Base-by-base conservation (phyloP, 306 rosid species). In the Elaeagnus macrophylla region DNA sequence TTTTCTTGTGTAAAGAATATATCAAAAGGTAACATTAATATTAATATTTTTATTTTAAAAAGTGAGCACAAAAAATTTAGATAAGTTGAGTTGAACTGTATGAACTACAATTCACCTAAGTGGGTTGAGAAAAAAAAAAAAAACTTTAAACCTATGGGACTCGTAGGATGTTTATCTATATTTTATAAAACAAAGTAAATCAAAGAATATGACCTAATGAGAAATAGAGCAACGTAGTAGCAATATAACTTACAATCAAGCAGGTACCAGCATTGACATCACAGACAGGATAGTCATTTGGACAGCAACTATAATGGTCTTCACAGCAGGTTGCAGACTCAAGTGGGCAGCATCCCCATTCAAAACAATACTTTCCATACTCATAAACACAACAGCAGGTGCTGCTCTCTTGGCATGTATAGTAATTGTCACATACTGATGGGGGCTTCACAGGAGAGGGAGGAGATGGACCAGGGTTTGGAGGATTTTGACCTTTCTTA, bases 291-390 rank as follows among this genome's bases (percentile, higher is more conserved):
- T 65, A 87, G 13, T 84, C 95, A 5, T 59, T 66, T 3, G 99
- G 96, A 80, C 99, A 93, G 80, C 99, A 93, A 60, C 96, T 82
- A 73, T 78, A 77, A 66, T 66, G 72, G 64, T 93, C 99, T 0
- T 87, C 96, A 35, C 99, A 93, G 84, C 99, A 93, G 52, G 95
- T 82, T 66, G 99, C 99, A 17, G 48, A 66, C 64, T 87, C 96
- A 2, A 93, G 95, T n/a, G 99, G 95, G 65, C 99, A 93, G 65
- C 99, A 93, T 52, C 96, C 96, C 96, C 96, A 93, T 20, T 69
- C 64, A 45, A 75, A 72, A 79, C 99, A 93, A 17, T 54, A 45
- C 1, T 35, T 75, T 52, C 73, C 78, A 50, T 13, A 77, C 60
- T 77, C 61, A 2, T 37, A 93, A 14, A 81, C 9, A 25, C 99